A percentile compares a stretch with the other conserved stretches of the same genome.
Conservation (phyloP, 2,329 filamentous ascomycete genomes). For the Coleophoma eucalyptorum region DNA sequence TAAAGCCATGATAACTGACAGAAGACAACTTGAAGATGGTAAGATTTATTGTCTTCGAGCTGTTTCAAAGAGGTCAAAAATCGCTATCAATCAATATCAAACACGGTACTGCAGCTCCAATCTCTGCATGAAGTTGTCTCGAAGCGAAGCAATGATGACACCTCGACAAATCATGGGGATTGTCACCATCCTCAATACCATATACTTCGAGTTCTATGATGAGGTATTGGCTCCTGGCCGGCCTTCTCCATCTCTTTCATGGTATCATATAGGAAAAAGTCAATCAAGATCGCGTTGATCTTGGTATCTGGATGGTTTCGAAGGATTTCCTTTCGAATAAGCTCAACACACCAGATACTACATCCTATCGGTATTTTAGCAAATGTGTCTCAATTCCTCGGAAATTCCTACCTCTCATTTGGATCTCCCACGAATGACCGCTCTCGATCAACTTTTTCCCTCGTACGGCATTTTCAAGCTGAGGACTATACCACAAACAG, state of each 20-base stretch:
- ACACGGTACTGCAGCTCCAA: too few species aligned
- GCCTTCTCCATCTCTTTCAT: conserved; percentile 78
- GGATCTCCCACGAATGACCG: conserved; percentile 77
- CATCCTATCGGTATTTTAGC: conserved; percentile 52
- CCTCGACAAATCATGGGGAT: not conserved
- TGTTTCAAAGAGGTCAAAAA: too few species aligned
- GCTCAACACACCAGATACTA: conserved; percentile 94
- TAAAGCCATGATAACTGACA: too few species aligned
- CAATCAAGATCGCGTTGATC: conserved; percentile 87
- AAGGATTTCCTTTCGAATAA: conserved; percentile 78
- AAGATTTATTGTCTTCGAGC: too few species aligned
- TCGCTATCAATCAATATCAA: too few species aligned
- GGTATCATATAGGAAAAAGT: conserved; percentile 95
- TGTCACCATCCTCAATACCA: conserved; percentile 64
- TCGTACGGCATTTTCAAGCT: conserved; percentile 67
- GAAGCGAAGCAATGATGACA: not conserved
- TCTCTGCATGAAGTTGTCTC: not conserved
- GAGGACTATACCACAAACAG: conserved; percentile 80
- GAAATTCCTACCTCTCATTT: conserved; percentile 68
- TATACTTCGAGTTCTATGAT: conserved; percentile 88
- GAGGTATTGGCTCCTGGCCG: conserved; percentile 62
- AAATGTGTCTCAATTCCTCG: not conserved
- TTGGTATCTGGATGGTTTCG: conserved; percentile 66
- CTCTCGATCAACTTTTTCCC: conserved; percentile 61
- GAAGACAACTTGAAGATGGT: too few species aligned